Evolutionary conservation across 2,329 filamentous ascomycete genomes (phyloP).

Genomic region (Chaetomium sp.): DNA sequence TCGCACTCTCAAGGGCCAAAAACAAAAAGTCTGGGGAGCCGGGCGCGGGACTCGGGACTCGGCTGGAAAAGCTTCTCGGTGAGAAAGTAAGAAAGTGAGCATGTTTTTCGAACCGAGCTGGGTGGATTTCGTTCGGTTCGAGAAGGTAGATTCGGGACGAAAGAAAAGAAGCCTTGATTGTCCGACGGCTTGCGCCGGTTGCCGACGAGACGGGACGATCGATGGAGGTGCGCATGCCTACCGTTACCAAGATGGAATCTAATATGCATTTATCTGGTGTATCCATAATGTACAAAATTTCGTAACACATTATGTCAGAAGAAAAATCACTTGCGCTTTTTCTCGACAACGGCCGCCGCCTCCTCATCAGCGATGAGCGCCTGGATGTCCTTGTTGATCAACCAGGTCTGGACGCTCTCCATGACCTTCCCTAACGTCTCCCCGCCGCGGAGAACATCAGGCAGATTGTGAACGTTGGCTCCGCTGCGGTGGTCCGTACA

Average conservation of each 20-base stretch:
- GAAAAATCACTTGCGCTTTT: conserved; percentile 13
- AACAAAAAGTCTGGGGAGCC: too few relatives aligned
- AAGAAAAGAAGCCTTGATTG: too few relatives aligned
- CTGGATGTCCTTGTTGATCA: conserved; percentile 68
- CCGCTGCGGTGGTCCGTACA: conserved; percentile 87
- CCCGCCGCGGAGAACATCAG: conserved; percentile 70
- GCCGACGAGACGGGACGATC: too few relatives aligned
- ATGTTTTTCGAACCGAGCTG: too few relatives aligned
- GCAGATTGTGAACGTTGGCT: conserved; percentile 70
- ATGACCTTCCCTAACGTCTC: conserved; percentile 68
- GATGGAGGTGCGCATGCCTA: too few relatives aligned
- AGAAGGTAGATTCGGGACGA: too few relatives aligned
- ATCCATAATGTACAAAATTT: background rate
- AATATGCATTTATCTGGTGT: background rate
- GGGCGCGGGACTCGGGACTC: too few relatives aligned
- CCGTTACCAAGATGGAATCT: conserved; percentile 1
- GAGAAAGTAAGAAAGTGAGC: too few relatives aligned
- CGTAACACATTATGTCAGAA: background rate
- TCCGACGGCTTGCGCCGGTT: too few relatives aligned
- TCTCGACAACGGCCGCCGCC: conserved; percentile 30
- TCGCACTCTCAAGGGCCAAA: too few relatives aligned
- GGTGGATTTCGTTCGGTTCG: too few relatives aligned
- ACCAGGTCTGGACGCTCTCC: conserved; percentile 69
- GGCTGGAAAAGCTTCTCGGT: too few relatives aligned
- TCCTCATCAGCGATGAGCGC: conserved; percentile 60